Evolutionary conservation across 1,284 basidiomycete species (phyloP), one percentile per base, ranked within the genome.

Genomic region (Trichosporon inkin): DNA sequence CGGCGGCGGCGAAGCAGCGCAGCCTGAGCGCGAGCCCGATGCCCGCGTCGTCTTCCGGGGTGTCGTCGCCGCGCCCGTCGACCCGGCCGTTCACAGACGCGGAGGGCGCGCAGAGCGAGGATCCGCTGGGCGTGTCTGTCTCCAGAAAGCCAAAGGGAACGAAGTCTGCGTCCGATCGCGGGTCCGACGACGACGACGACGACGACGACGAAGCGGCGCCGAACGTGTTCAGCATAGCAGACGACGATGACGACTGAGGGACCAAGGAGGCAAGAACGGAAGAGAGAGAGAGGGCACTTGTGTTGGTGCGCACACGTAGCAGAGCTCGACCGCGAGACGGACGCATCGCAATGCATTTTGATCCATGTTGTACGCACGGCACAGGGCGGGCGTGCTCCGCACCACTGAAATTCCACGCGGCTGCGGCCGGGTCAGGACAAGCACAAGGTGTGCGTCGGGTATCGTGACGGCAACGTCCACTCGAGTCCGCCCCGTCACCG

Each of bases 1-100:
- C 60, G 19, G 34, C 37, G 11, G 57, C 52, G 13, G 17, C 49
- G 53, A 37, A 44, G 55, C 28, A 16, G 10, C 55, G 55, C 55
- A 34, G 16, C 19, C 40, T 22, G 39, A 47, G 38, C n/a, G 22
- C n/a, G 19, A 28, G 24, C 20, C 49, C 28, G 11, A 49, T 32
- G 36, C 35, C 55, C 10, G 19, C 13, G 24, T 53, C 44, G 22
- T 49, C 44, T 32, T n/a, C n/a, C n/a, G n/a, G n/a, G n/a, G 14
- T 22, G 16, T 49, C 44, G 10, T 49, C 44, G 44, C 44, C 44
- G 3, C 22, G 14, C 10, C 44, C 44, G 3, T 10, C 22, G 14
- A 49, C 16, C 44, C 24, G 28, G 22, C 44, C 44, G 16, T 49
- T 28, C 44, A 49, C 44, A 8, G 44, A 49, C 44, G 44, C 44